Evolutionary conservation across 2,329 filamentous ascomycete genomes (phyloP), one percentile per base, ranked within the genome.

Genomic region (Atkinsonella texensis): DNA sequence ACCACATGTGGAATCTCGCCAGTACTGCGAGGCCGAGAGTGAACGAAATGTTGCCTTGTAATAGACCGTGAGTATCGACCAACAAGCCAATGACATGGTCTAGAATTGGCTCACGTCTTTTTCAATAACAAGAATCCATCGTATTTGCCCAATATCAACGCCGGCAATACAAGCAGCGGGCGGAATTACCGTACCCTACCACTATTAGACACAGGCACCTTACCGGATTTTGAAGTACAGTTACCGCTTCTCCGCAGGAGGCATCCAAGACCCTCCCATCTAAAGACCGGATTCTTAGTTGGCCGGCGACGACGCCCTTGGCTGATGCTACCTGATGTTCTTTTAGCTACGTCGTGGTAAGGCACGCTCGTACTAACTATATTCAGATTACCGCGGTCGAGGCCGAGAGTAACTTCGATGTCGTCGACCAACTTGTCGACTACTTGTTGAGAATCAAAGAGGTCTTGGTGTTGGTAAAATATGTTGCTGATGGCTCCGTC

Each of bases 381-480:
- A 53, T 88, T 88, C 18, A 93, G 68, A 15, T 77, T 72, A 51
- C 78, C 74, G 35, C 88, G 76, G 6, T 78, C 72, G 9, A 87
- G 68, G 0, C 75, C 74, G 15, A 93, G 75, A 0, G 85, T 88
- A 51, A 75, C 80, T 0, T 87, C 85, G 38, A 94, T 68, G 55
- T 87, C 83, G 59, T 93, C 85, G 0, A 93, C 78, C 45, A 87
- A 79, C 32, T 74, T 73, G 62, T 93, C 83, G 0, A 93, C 85
- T 13, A 80, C 72, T 15, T 66, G 62, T 63, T 93, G 88, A 48
- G 73, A 81, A 18, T 75, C 73, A 60, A 93, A 94, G 0, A 94
- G 70, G 10, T 81, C 75, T 4, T 83, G 80, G 57, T 89, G 77
- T 58, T 87, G 81, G 62, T 94, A 94, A 64, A 84, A 94, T 4